Evolutionary conservation across 106 monocot species (phyloP), one percentile per base, ranked within the genome.

Genomic region (Dendrobium chrysotoxum): DNA sequence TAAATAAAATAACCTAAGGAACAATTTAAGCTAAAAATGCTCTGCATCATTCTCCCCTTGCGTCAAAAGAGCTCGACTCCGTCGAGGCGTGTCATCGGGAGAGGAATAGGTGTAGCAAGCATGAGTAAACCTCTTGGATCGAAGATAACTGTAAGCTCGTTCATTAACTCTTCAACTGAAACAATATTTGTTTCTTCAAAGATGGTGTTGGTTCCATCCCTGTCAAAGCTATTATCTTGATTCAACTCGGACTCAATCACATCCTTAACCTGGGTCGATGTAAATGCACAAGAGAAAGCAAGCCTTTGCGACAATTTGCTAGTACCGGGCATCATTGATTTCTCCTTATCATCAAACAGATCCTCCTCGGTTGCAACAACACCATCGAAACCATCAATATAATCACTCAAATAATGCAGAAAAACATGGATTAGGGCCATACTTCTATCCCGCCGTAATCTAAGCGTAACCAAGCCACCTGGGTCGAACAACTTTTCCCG

Each of bases 321-420:
- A 1, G 80, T 74, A 16, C 86, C 83, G 15, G 88, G 81, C 6
- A 40, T 76, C 81, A 78, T 21, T 0, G 77, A 50, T 10, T 92
- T 87, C 35, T 85, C 91, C 67, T 87, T 79, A 38, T 81, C 83
- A 73, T n/a, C 81, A 61, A 84, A 77, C 10, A 45, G 57, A 7
- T 89, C 87, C 74, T 98, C 88, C 35, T 91, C 92, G 57, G 84
- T 44, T 15, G 79, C 88, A 80, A 85, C 87, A 44, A 91, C 25
- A 28, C 40, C 89, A 75, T 92, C 89, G 20, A 93, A 82, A 47
- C 87, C 89, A 85, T 94, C 97, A 12, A 91, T 80, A 3, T 92
- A 98, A 64, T 98, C 94, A 66, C 97, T 94, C 54, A 98, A 77
- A 79, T 98, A 98, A 78, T 94, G 97, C 6, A 94, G 96, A 67